A percentile compares a stretch with the other conserved stretches of the same genome.
Evolutionary conservation across 2,329 filamentous ascomycete genomes (phyloP).

Genomic region (Colletotrichum incanum): DNA sequence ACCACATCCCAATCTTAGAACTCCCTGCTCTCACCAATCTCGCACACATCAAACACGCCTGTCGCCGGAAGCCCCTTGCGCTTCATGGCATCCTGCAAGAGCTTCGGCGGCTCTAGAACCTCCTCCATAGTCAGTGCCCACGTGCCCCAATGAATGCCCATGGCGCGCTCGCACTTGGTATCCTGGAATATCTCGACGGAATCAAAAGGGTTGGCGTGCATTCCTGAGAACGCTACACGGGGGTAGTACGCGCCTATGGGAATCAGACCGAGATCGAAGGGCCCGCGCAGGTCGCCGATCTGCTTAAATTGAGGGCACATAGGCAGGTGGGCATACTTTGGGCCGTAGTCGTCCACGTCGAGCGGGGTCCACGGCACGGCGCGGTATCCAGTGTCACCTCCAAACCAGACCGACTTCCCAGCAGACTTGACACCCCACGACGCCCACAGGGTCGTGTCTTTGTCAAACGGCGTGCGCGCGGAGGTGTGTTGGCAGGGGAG

Average conservation of each 20-base stretch:
- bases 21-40: constrained; percentile 87
- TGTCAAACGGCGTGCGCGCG: constrained; percentile 78
- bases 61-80: constrained; percentile 77
- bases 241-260: constrained; percentile 93
- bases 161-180: constrained; percentile 81
- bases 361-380: constrained; percentile 77
- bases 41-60: constrained; percentile 85
- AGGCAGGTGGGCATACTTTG: constrained; percentile 77
- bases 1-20: constrained; percentile 64
- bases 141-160: constrained; percentile 94
- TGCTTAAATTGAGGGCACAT: constrained; percentile 87
- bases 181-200: constrained; percentile 91
- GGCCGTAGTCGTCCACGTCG: constrained; percentile 78
- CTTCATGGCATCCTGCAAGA: constrained; percentile 80
- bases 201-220: constrained; percentile 91
- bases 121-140: constrained; percentile 92
- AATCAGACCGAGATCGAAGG: constrained; percentile 92
- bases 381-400: constrained; percentile 92
- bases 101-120: constrained; percentile 83
- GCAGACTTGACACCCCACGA: constrained; percentile 86
- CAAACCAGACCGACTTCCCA: constrained; percentile 88
- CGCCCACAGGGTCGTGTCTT: constrained; percentile 85
- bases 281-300: constrained; percentile 84
- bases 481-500: constrained; percentile 89
- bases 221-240: constrained; percentile 79